phyloP scores from a whole-genome alignment of 139 green algal species.

The Chlorella ohadii region DNA sequence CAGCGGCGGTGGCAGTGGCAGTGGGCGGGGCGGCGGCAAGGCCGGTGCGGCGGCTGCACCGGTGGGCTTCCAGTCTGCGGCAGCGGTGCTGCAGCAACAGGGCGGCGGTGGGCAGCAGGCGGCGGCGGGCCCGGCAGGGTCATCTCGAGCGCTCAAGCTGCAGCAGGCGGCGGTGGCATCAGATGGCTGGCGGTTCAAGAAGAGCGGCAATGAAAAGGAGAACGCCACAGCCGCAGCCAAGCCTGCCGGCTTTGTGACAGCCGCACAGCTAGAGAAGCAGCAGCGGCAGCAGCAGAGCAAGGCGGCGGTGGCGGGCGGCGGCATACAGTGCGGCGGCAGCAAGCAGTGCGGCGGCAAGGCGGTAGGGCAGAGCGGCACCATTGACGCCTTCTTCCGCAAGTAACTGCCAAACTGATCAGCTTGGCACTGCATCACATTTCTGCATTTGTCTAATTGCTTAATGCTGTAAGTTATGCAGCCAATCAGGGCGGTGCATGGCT shows the following conservation, averaged over 20 bases:
- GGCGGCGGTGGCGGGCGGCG: background rate
- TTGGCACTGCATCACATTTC: too few relatives aligned
- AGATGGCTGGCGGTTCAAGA: conserved; percentile 11
- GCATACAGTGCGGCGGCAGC: background rate
- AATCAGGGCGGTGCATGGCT: too few relatives aligned
- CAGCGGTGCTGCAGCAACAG: background rate
- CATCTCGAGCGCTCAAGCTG: conserved; percentile 5
- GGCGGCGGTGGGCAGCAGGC: background rate
- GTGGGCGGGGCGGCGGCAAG: background rate
- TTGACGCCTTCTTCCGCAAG: too few relatives aligned
- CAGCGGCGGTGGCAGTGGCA: background rate
- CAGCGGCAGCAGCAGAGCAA: background rate
- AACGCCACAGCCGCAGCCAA: background rate
- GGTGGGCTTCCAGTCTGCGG: conserved; percentile 11
- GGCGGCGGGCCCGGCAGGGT: conserved; percentile 10
- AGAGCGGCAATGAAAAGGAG: conserved; percentile 19
- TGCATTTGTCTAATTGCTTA: too few relatives aligned
- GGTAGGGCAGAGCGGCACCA: too few relatives aligned
- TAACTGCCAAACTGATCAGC: too few relatives aligned
- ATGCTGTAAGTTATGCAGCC: too few relatives aligned
- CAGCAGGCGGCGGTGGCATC: conserved; percentile 7
- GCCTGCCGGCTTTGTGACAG: conserved; percentile 5
- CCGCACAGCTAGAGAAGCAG: background rate
- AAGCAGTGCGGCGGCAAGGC: background rate
- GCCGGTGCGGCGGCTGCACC: background rate